A percentile compares a stretch with the other conserved stretches of the same genome.
These are phyloP conservation scores for Penicillium manginii DNA, from an alignment of 495 filamentous ascomycete species.

Conservation along the genomic window DNA sequence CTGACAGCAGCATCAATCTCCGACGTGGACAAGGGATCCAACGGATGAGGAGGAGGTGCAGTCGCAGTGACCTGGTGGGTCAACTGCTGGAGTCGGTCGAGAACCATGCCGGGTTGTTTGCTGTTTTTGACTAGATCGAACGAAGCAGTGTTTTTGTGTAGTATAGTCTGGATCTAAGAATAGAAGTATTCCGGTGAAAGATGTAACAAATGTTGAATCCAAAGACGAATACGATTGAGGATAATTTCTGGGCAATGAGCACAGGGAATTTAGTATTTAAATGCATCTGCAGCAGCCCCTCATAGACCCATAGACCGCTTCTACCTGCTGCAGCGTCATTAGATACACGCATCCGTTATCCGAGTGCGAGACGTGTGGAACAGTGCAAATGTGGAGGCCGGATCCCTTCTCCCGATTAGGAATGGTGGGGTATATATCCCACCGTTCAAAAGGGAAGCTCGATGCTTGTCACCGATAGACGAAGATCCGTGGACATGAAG, in stretches of 20 bases:
- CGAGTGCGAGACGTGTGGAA: not conserved
- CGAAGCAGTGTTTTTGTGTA: not conserved
- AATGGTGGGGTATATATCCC: slow-evolving; percentile 20
- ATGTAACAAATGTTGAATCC: no score
- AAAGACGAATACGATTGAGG: not conserved
- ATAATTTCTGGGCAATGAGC: not conserved
- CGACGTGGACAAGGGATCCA: slow-evolving; percentile 76
- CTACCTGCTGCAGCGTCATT: slow-evolving; percentile 8
- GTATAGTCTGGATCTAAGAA: not conserved
- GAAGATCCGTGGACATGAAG: not conserved
- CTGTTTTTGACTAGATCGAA: not conserved
- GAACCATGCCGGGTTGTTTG: slow-evolving; percentile 53
- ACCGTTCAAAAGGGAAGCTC: slow-evolving; percentile 17
- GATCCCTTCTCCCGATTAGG: slow-evolving; percentile 31
- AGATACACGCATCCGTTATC: slow-evolving; percentile 18
- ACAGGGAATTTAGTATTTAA: not conserved
- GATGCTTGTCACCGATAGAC: slow-evolving; percentile 25
- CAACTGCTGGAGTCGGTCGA: slow-evolving; percentile 71
- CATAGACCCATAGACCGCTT: slow-evolving; percentile 1
- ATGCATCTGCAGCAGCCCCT: not conserved
- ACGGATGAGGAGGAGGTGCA: slow-evolving; percentile 67
- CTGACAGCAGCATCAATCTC: slow-evolving; percentile 80
- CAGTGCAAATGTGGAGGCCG: slow-evolving; percentile 26
- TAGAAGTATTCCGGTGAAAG: not conserved
- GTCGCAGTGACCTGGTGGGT: slow-evolving; percentile 64